Base-by-base conservation (phyloP, 768 basidiomycete genomes). In the Pisolithus tinctorius region DNA sequence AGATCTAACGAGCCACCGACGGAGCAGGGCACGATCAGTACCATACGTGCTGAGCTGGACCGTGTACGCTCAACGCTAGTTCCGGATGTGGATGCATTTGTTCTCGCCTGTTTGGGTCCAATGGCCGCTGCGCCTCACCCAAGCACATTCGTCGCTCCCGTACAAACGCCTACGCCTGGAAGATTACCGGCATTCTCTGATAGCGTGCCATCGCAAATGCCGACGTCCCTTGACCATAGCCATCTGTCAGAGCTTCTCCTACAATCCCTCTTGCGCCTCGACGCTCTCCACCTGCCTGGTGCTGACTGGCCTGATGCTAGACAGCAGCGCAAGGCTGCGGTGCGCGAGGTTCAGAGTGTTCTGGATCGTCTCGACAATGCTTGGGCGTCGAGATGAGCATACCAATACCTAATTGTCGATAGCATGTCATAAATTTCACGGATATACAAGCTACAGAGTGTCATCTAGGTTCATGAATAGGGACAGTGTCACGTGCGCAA, bases 231-330 rank as follows among this genome's bases (percentile, higher is more conserved):
- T n/a, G 75, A 78, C 49, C 80, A 83, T 55, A 68, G 71, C 11
- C 69, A 88, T 16, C 70, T 98, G 47, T 82, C 79, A 25, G 95
- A 97, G 69, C 69, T 90, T 50, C 76, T 98, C 25, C 75, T 96
- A 25, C 93, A 96, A 64, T 77, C 83, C n/a, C 74, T 98, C 26
- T 77, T 98, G 17, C 81, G 88, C 46, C 72, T 98, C 31, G 95
- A 98, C 60, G 88, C 86, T 46, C 75, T 96, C 60, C 70, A 73
- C 38, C 44, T 61, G 36, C 75, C 91, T 17, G 86, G 90, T 42
- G 72, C 74, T 36, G 78, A 81, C 46, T 96, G 92, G 88, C 76
- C 79, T 8, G 75, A 83, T 4, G 93, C 93, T 13, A 77, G 94
- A 60, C 73, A 72, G 57, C 81, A 87, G 64, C 75, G 94, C 55